Evolutionary conservation across 2,329 filamentous ascomycete species (phyloP), one percentile per base, ranked within the genome.

Genomic region (Cladophialophora immunda): DNA sequence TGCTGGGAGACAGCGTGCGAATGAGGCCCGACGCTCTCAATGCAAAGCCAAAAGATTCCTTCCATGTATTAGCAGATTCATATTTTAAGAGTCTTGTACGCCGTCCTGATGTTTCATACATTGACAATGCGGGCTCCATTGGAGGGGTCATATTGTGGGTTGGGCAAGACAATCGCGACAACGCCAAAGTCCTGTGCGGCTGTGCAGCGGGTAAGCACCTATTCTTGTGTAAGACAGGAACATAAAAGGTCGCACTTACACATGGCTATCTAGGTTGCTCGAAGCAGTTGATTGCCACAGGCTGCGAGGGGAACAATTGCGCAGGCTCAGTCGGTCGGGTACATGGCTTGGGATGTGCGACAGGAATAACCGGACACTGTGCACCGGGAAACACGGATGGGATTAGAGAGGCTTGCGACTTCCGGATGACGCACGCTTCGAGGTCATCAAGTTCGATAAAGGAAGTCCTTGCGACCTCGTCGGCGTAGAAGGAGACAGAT

Each of bases 1-100:
- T 89, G 68, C 88, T 90, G 34, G 86, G 87, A 2, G 92, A 92
- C 15, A 97, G 83, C 0, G 92, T 96, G 53, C 89, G 92, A 59
- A 97, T 85, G 73, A 91, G 91, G 65, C 76, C 76, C 38, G 79
- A 76, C 3, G 70, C 25, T 77, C 75, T 65, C 79, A 78, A 47
- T 71, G 75, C 66, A 78, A 81, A 64, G 70, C 68, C 69, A 55
- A 67, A 58, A 25, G 66, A 38, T 32, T 63, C 60, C 68, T 72
- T 62, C 29, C 25, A 53, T 19, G 30, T 58, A 34, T 67, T 41
- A 66, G 65, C 53, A 22, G 58, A 55, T 30, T 53, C 19, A 47
- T 50, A 9, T 59, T 29, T n/a, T 19, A 38, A 25, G 34, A 5
- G 9, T 19, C 19, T 25, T 15, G 58, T 45, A 50, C 27, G 34